These are phyloP conservation scores for Astragalus glycyphyllos DNA, from an alignment of 306 rosid species.

Conservation along the genomic window DNA sequence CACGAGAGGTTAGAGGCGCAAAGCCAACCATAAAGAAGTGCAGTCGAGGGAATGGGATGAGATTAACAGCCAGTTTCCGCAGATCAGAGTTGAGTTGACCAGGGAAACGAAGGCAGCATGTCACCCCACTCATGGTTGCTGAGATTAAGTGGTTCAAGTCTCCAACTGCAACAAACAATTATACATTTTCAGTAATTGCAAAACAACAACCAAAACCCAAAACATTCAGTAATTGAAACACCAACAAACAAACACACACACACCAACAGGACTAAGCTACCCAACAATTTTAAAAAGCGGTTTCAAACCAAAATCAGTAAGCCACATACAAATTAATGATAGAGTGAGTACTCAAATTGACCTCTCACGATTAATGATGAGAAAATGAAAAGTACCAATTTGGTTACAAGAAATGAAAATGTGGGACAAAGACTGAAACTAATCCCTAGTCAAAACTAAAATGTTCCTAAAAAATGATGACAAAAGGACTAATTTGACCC, in stretches of 20 bases:
- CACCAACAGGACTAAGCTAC: conserved; percentile 7
- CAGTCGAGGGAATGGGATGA: conserved; percentile 66
- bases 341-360: no score
- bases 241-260: background rate
- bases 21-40: conserved; percentile 71
- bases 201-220: background rate
- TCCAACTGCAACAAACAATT: conserved; percentile 54
- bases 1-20: conserved; percentile 67
- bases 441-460: no score
- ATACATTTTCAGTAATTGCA: conserved; percentile 14
- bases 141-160: conserved; percentile 68
- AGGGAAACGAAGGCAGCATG: conserved; percentile 68
- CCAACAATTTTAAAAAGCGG: background rate
- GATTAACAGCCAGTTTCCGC: conserved; percentile 61
- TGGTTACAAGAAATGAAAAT: no score
- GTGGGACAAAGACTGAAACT: no score
- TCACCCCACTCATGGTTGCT: conserved; percentile 72
- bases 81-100: conserved; percentile 71
- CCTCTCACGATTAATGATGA: no score
- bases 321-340: background rate
- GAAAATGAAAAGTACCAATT: no score
- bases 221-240: background rate
- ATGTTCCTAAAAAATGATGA: no score
- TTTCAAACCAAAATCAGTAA: background rate
- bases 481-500: no score